Percentiles rank a stretch among this genome's conserved stretches.
These are phyloP conservation scores for Sesbania bispinosa DNA, from an alignment of 306 rosid genomes.

Conservation along the genomic window DNA sequence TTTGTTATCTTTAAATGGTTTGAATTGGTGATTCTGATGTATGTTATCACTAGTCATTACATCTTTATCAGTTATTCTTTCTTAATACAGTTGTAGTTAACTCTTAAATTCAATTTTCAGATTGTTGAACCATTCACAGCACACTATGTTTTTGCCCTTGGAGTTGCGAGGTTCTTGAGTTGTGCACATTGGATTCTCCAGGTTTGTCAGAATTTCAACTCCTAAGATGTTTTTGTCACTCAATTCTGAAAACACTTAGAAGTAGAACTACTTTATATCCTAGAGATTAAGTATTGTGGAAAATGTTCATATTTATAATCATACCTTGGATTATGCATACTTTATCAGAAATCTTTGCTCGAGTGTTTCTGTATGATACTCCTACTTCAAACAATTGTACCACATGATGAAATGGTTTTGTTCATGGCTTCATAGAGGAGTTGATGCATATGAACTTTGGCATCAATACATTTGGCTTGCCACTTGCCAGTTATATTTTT, in stretches of 20 bases:
- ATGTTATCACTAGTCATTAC: not conserved
- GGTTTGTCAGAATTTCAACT: slow-evolving; percentile 38
- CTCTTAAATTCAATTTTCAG: slow-evolving; percentile 36
- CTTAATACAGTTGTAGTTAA: not conserved
- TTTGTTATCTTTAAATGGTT: not conserved
- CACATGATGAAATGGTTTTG: not conserved
- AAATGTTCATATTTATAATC: not conserved
- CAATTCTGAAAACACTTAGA: not conserved
- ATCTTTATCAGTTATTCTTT: not conserved
- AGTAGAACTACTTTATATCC: not conserved
- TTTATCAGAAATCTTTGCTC: not conserved
- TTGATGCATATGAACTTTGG: not conserved
- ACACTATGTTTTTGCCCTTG: slow-evolving; percentile 77
- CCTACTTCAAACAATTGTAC: slow-evolving; percentile 13
- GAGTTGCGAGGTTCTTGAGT: slow-evolving; percentile 81
- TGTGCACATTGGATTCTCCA: slow-evolving; percentile 89
- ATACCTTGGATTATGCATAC: not conserved
- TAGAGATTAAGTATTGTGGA: not conserved
- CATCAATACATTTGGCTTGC: not conserved
- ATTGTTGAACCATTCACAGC: slow-evolving; percentile 84
- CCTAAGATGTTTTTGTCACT: not conserved
- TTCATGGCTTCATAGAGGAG: not conserved
- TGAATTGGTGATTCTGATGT: not conserved
- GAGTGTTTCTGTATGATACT: not conserved
- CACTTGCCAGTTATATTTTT: not conserved